Evolutionary conservation across 2,329 filamentous ascomycete genomes (phyloP).

Genomic region (Monilinia aucupariae): DNA sequence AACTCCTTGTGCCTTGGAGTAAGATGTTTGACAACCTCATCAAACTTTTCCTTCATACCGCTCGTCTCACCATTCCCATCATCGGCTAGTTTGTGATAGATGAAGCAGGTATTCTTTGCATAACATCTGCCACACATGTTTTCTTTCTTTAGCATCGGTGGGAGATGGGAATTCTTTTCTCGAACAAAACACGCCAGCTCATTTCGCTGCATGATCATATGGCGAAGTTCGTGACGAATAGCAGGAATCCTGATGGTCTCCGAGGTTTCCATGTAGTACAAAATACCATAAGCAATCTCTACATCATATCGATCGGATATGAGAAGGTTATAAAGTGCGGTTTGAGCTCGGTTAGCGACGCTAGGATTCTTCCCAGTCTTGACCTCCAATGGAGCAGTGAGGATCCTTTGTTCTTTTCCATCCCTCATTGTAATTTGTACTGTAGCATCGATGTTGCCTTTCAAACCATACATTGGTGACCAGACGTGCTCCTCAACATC

Average conservation of each 20-base stretch:
- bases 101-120: constrained; percentile 83
- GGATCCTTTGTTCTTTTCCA: constrained; percentile 55
- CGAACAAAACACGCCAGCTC: constrained; percentile 79
- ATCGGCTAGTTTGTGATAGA: constrained; percentile 88
- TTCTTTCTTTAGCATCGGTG: constrained; percentile 77
- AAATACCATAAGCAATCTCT: constrained; percentile 79
- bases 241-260: constrained; percentile 80
- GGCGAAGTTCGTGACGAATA: constrained; percentile 79
- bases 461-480: constrained; percentile 95
- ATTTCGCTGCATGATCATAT: constrained; percentile 97
- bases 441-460: constrained; percentile 96
- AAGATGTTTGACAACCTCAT: constrained; percentile 74
- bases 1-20: constrained; percentile 70
- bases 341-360: constrained; percentile 83
- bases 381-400: constrained; percentile 90
- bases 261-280: constrained; percentile 93
- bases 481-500: constrained; percentile 98
- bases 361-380: constrained; percentile 88
- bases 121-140: constrained; percentile 84
- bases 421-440: constrained; percentile 81
- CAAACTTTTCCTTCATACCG: constrained; percentile 75
- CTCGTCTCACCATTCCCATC: constrained; percentile 75
- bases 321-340: constrained; percentile 85
- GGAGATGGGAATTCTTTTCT: constrained; percentile 71
- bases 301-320: constrained; percentile 94